Evolutionary conservation across 495 filamentous ascomycete species (phyloP).

Genomic region (Aspergillus bertholletiae): DNA sequence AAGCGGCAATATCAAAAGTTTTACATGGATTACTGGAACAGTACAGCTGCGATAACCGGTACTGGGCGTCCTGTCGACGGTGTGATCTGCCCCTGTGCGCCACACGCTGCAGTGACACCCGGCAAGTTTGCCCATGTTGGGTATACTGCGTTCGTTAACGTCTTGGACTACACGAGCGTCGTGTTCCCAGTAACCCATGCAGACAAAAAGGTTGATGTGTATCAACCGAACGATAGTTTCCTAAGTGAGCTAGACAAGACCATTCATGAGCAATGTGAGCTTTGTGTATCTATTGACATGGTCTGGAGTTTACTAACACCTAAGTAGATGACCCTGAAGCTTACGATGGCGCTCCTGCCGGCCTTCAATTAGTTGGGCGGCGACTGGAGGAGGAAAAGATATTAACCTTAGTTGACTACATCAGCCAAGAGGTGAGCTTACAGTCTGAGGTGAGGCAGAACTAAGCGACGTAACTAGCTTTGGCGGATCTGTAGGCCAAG

Average conservation of each 20-base stretch:
- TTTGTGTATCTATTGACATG: background rate
- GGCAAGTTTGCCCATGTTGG: slow-evolving; percentile 45
- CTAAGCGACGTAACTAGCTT: background rate
- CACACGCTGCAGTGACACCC: slow-evolving; percentile 47
- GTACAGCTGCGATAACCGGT: slow-evolving; percentile 47
- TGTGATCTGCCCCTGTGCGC: slow-evolving; percentile 44
- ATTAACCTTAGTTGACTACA: slow-evolving; percentile 37
- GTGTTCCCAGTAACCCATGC: slow-evolving; percentile 56
- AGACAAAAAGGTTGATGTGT: slow-evolving; percentile 50
- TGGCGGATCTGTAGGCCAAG: too few relatives aligned
- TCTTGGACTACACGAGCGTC: slow-evolving; percentile 55
- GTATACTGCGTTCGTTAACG: slow-evolving; percentile 52
- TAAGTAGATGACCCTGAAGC: slow-evolving; percentile 47
- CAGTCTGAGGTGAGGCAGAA: background rate
- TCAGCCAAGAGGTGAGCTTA: slow-evolving; percentile 14
- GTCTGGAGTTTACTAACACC: slow-evolving; percentile 1
- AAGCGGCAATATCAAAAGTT: slow-evolving; percentile 58
- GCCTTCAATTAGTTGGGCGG: slow-evolving; percentile 49
- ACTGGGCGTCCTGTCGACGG: slow-evolving; percentile 58
- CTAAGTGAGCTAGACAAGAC: slow-evolving; percentile 39
- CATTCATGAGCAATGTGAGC: slow-evolving; percentile 50
- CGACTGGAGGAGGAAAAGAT: slow-evolving; percentile 54
- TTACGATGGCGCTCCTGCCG: slow-evolving; percentile 54
- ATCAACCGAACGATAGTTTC: slow-evolving; percentile 29
- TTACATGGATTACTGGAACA: slow-evolving; percentile 71